Conservation (phyloP, 805 yeast species). For the Blastobotrys chiropterorum region DNA sequence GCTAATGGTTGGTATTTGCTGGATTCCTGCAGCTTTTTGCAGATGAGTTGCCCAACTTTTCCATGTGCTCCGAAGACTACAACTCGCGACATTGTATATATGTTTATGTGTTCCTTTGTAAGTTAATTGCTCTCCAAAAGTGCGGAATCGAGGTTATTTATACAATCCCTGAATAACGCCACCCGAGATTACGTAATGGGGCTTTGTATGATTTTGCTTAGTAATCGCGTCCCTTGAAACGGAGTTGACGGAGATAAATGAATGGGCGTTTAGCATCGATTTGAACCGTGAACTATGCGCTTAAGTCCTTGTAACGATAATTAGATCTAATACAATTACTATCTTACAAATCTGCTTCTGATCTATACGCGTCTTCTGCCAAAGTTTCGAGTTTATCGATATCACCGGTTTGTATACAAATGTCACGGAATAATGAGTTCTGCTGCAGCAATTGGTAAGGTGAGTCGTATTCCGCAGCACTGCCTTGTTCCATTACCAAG, state of each 20-base stretch:
- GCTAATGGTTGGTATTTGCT: slow-evolving; percentile 38
- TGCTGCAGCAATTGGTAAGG: slow-evolving; percentile 54
- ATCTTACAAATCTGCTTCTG: not conserved
- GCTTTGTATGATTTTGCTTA: too few relatives aligned
- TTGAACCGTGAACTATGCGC: too few relatives aligned
- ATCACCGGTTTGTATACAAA: slow-evolving; percentile 89
- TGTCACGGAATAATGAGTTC: slow-evolving; percentile 51
- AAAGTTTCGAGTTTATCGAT: slow-evolving; percentile 63
- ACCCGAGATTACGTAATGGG: not conserved
- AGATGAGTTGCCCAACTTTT: slow-evolving; percentile 45
- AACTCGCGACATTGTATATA: slow-evolving; percentile 34
- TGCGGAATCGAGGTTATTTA: too few relatives aligned
- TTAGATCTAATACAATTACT: too few relatives aligned
- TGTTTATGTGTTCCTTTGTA: not conserved
- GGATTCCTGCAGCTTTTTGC: slow-evolving; percentile 30
- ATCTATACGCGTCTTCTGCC: slow-evolving; percentile 45
- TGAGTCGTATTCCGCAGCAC: slow-evolving; percentile 62
- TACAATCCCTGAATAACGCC: too few relatives aligned
- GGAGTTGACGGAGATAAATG: too few relatives aligned
- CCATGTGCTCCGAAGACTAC: slow-evolving; percentile 60
- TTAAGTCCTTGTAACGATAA: too few relatives aligned
- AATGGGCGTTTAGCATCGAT: too few relatives aligned
- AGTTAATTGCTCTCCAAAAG: not conserved
- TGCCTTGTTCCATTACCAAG: slow-evolving; percentile 68
- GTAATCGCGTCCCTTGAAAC: too few relatives aligned